phyloP scores from a whole-genome alignment of 768 basidiomycete genomes.

The Russula foetens region DNA sequence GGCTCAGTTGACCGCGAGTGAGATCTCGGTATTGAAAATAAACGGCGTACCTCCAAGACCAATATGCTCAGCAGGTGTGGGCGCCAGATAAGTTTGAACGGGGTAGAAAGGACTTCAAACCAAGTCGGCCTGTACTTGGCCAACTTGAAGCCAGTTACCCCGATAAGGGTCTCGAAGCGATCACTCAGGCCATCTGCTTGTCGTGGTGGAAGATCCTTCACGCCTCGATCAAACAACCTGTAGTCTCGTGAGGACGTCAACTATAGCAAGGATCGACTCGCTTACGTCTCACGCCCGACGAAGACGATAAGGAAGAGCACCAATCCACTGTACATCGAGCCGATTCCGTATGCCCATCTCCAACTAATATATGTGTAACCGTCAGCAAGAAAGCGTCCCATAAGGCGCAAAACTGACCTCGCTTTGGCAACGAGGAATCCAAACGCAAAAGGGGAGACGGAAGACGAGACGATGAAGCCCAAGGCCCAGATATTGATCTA shows the following conservation, averaged over 20 bases:
- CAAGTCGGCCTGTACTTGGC: conserved; percentile 48
- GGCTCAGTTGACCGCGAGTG: background rate
- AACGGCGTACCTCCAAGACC: conserved; percentile 27
- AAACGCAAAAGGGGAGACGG: conserved; percentile 56
- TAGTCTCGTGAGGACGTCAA: conserved; percentile 6
- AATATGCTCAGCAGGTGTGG: conserved; percentile 52
- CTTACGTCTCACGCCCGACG: conserved; percentile 61
- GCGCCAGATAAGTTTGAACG: conserved; percentile 50
- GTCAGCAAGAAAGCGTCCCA: background rate
- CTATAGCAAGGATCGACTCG: background rate
- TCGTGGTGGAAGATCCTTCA: conserved; percentile 31
- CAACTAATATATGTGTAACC: conserved; percentile 30
- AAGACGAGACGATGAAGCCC: conserved; percentile 61
- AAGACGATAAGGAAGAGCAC: conserved; percentile 50
- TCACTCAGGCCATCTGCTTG: conserved; percentile 35
- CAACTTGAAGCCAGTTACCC: conserved; percentile 54
- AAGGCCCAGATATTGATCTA: conserved; percentile 67
- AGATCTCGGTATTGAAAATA: too few relatives aligned
- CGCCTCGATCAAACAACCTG: conserved; percentile 53
- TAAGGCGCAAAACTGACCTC: conserved; percentile 23
- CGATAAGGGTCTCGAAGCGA: conserved; percentile 52
- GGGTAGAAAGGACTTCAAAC: conserved; percentile 36
- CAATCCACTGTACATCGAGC: conserved; percentile 46
- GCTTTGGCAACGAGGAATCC: conserved; percentile 58
- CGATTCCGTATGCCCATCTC: conserved; percentile 64